phyloP scores from a whole-genome alignment of 2,329 filamentous ascomycete species.

The Epichloe aotearoae region DNA sequence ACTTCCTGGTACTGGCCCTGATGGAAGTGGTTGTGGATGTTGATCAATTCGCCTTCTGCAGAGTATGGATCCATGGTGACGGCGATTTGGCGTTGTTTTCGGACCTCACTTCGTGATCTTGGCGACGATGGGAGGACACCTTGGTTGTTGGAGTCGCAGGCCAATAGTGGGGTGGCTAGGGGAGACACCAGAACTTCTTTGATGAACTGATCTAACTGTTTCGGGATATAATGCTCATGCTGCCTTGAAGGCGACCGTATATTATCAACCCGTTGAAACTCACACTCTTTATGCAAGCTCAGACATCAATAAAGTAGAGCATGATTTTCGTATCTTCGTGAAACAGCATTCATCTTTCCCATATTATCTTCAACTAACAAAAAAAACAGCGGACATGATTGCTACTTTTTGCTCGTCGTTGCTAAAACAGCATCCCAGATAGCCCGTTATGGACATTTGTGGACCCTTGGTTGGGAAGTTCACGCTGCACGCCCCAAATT shows the following conservation, averaged over 20 bases:
- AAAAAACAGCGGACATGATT: too few relatives aligned
- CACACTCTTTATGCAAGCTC: too few relatives aligned
- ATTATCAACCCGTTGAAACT: background rate
- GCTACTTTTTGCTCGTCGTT: background rate
- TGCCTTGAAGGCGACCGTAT: background rate
- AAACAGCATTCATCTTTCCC: too few relatives aligned
- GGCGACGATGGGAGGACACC: slow-evolving; percentile 5
- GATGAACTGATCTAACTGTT: background rate
- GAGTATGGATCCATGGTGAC: slow-evolving; percentile 55
- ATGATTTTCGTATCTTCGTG: too few relatives aligned
- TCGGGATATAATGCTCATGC: background rate
- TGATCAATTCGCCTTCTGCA: slow-evolving; percentile 57
- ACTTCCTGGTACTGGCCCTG: slow-evolving; percentile 79
- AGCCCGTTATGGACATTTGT: background rate
- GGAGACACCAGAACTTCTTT: background rate
- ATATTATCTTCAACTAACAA: too few relatives aligned
- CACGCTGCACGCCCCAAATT: slow-evolving; percentile 2
- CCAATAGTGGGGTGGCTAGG: slow-evolving; percentile 1
- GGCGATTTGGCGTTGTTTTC: slow-evolving; percentile 8
- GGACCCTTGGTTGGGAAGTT: background rate
- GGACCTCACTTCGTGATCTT: background rate
- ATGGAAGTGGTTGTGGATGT: slow-evolving; percentile 58
- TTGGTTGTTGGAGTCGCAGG: slow-evolving; percentile 4
- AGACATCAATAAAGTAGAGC: too few relatives aligned
- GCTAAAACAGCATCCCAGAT: background rate